Percentiles rank a stretch among this genome's conserved stretches.
Conservation (phyloP, 169 alveolate genomes). For the Cryptosporidium canis region DNA sequence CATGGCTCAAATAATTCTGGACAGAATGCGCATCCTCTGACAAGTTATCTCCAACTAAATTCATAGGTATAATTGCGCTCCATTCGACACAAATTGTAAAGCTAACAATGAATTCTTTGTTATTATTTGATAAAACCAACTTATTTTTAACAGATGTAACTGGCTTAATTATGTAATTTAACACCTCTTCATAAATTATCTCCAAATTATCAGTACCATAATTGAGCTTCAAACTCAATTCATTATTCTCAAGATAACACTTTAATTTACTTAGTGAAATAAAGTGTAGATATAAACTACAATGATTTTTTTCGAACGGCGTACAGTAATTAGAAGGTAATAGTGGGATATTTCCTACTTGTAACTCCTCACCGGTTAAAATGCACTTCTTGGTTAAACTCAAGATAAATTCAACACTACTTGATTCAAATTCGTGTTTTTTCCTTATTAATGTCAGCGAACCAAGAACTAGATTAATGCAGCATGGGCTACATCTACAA, state of each 20-base stretch:
- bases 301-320: constrained; percentile 38
- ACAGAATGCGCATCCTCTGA: neutral
- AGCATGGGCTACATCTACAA: neutral
- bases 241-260: neutral
- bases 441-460: neutral
- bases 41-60: neutral
- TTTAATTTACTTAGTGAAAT: neutral
- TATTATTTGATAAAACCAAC: neutral
- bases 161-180: constrained; percentile 18
- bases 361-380: neutral
- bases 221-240: neutral
- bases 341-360: neutral
- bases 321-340: constrained; percentile 56
- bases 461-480: neutral
- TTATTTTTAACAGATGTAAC: neutral
- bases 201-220: neutral
- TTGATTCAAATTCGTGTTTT: neutral
- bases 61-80: constrained; percentile 7
- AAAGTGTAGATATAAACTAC: constrained; percentile 17
- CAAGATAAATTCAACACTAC: neutral
- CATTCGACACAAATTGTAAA: constrained; percentile 5
- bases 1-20: neutral
- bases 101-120: neutral
- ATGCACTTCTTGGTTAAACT: neutral
- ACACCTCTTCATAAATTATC: neutral